A percentile compares a stretch with the other conserved stretches of the same genome.
Evolutionary conservation across 2,329 filamentous ascomycete species (phyloP).

Genomic region (Colletotrichum sp.): DNA sequence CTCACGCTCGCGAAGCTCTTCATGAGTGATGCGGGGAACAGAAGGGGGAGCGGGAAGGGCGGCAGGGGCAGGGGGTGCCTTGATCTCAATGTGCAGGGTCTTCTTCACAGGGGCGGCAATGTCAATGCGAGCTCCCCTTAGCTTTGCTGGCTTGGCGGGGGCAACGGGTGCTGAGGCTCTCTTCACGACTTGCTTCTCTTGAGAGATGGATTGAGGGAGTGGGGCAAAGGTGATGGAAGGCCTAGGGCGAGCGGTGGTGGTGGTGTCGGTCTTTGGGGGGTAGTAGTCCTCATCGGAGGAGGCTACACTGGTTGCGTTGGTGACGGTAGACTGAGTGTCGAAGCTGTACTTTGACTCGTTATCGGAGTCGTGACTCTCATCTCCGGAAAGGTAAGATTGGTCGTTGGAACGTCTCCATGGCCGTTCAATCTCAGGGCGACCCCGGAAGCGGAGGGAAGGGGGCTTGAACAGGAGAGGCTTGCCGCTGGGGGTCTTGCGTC

Average conservation of each 20-base stretch:
- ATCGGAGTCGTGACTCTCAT: conserved; percentile 20
- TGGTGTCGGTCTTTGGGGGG: background rate
- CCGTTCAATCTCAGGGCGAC: conserved; percentile 1
- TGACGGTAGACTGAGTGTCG: conserved; percentile 13
- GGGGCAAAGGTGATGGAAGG: background rate
- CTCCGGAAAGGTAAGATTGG: conserved; percentile 10
- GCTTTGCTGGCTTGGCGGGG: conserved; percentile 15
- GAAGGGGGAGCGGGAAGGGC: conserved; percentile 7
- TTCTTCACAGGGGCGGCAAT: conserved; percentile 1
- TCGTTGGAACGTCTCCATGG: conserved; percentile 16
- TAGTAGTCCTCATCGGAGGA: conserved; percentile 2
- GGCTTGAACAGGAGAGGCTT: conserved; percentile 21
- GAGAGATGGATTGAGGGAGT: background rate
- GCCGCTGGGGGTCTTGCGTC: background rate
- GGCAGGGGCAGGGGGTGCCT: conserved; percentile 1
- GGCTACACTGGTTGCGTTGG: conserved; percentile 21
- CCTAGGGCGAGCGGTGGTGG: background rate
- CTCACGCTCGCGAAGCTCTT: conserved; percentile 13
- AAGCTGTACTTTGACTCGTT: conserved; percentile 22
- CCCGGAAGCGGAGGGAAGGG: conserved; percentile 16
- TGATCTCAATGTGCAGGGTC: conserved; percentile 1
- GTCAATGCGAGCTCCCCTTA: conserved; percentile 12
- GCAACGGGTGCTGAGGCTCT: background rate
- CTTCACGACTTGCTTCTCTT: conserved; percentile 3
- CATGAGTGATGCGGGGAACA: conserved; percentile 1